Percentiles rank a stretch among this genome's conserved stretches.
These are phyloP conservation scores for Verticillium alfalfae DNA, from an alignment of 2,329 filamentous ascomycete species.

Conservation along the genomic window DNA sequence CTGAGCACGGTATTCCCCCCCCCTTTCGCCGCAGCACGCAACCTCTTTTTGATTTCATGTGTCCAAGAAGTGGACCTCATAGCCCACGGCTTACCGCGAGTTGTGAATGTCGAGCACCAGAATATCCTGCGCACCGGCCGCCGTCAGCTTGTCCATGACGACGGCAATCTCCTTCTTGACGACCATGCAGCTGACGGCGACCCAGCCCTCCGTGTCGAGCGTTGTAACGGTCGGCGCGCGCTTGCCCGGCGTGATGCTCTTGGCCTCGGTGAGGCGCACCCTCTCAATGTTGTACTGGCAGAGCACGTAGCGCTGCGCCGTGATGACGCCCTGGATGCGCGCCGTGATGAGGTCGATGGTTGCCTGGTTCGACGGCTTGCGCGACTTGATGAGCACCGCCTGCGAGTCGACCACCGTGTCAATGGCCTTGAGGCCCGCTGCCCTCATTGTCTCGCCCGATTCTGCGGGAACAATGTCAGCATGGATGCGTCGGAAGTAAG, in stretches of 20 bases:
- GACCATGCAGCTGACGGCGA: slow-evolving; percentile 92
- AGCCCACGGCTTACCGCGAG: slow-evolving; percentile 39
- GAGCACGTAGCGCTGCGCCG: slow-evolving; percentile 86
- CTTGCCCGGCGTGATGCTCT: slow-evolving; percentile 83
- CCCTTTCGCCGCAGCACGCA: too few species aligned
- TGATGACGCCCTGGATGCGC: slow-evolving; percentile 89
- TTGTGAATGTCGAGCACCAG: slow-evolving; percentile 84
- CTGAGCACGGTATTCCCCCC: too few species aligned
- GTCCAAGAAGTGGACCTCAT: too few species aligned
- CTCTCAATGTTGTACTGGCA: slow-evolving; percentile 95
- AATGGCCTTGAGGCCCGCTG: slow-evolving; percentile 87
- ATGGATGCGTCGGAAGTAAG: too few species aligned
- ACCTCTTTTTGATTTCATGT: too few species aligned
- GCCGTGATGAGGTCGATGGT: slow-evolving; percentile 80
- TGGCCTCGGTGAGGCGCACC: slow-evolving; percentile 58
- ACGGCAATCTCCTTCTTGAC: slow-evolving; percentile 78
- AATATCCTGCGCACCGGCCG: slow-evolving; percentile 77
- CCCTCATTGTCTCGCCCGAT: slow-evolving; percentile 97
- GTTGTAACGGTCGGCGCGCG: slow-evolving; percentile 88
- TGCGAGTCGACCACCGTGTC: slow-evolving; percentile 86
- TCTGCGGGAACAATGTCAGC: slow-evolving; percentile 44
- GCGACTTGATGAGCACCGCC: slow-evolving; percentile 89
- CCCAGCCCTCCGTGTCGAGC: slow-evolving; percentile 84
- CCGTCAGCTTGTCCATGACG: slow-evolving; percentile 79
- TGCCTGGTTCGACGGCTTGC: slow-evolving; percentile 70